Evolutionary conservation across 257 asterid species (phyloP), one percentile per base, ranked within the genome.

Genomic region (Solanum microdontum): DNA sequence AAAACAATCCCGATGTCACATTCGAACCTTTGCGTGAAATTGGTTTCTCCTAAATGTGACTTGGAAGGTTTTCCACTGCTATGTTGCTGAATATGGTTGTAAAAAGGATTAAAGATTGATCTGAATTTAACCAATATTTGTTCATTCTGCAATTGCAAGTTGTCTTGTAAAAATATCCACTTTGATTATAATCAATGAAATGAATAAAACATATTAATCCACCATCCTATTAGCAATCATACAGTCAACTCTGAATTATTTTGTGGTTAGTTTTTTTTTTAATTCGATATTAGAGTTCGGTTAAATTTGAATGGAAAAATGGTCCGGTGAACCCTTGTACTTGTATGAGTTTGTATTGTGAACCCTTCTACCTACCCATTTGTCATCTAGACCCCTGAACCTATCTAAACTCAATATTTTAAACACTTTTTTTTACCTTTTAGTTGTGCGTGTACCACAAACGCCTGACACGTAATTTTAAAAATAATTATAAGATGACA

Each of bases 1-100:
- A 87, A 37, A 32, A 83, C 36, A 62, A 40, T 77, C 36, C 39
- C 43, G 82, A 68, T 39, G 36, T 68, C 28, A 43, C 86, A 55
- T 95, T 95, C 70, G 89, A 88, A 86, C 94, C 94, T 70, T 88
- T 95, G 32, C 80, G 90, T n/a, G 88, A 92, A 55, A 90, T 39
- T 39, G 43, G 43, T 39, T 94, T 32, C 86, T 96, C 7, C 94
- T 6, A 93, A 91, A 69, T 94, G 98, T 83, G 92, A 92, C 40
- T 88, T 96, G 33, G 89, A 90, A 48, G 79, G 96, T 93, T 76
- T 92, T 90, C 84, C 88, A 90, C 87, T 93, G 93, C 83, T 66
- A 43, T n/a, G 86, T 91, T 23, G 51, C 62, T 62, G 88, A 87
- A 55, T 90, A 85, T 83, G 90, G 87, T 73, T 86, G 86, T 82